These are phyloP conservation scores for Seiridium unicorne DNA, from an alignment of 2,329 filamentous ascomycete species.

Conservation along the genomic window DNA sequence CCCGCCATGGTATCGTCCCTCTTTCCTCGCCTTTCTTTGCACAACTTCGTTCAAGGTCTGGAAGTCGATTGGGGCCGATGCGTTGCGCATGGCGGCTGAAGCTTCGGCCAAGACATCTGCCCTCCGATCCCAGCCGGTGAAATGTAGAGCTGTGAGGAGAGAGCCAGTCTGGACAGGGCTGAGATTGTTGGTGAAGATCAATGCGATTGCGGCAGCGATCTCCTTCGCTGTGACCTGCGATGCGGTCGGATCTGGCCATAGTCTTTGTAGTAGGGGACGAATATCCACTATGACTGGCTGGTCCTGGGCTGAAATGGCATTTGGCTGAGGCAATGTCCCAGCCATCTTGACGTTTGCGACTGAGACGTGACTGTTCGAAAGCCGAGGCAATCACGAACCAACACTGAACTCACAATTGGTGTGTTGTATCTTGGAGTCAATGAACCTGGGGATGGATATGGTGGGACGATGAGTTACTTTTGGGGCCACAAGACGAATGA, in stretches of 20 bases:
- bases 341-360: background rate
- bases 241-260: conserved; percentile 59
- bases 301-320: conserved; percentile 16
- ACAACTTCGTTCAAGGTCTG: conserved; percentile 61
- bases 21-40: conserved; percentile 55
- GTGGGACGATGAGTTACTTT: too few species aligned
- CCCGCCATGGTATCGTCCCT: conserved; percentile 78
- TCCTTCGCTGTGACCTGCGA: conserved; percentile 67
- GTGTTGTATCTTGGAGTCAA: too few species aligned
- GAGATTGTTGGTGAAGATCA: conserved; percentile 88
- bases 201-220: conserved; percentile 84
- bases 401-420: too few species aligned
- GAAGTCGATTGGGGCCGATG: conserved; percentile 70
- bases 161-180: conserved; percentile 87
- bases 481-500: too few species aligned
- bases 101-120: conserved; percentile 85
- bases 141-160: conserved; percentile 87
- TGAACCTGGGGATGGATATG: too few species aligned
- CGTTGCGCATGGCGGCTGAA: conserved; percentile 78
- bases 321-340: conserved; percentile 11
- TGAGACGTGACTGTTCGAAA: background rate
- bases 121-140: conserved; percentile 79
- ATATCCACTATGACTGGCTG: conserved; percentile 49
- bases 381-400: background rate
- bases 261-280: conserved; percentile 69